Base-by-base conservation (phyloP, 495 filamentous ascomycete species). In the Sporormia fimetaria region DNA sequence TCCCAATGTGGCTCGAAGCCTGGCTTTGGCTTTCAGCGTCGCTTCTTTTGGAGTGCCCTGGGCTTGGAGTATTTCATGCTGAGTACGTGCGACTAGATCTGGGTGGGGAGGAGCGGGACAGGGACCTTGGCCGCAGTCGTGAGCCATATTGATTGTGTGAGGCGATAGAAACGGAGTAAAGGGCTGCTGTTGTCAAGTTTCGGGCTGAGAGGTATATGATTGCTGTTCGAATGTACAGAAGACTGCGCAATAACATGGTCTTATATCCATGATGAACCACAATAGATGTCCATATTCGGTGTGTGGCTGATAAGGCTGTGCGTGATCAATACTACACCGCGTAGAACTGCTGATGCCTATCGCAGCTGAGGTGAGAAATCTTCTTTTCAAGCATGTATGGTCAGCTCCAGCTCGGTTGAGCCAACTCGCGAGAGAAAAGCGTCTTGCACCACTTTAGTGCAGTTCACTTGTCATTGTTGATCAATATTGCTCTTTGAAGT, bases 361-460 rank as follows among this genome's bases (percentile, higher is more conserved):
- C 7, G 12, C 7, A 27, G 12, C 25, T 7, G 7, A 7, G 25
- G 12, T 27, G 25, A 7, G 7, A 7, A 27, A 27, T 27, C 25
- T 27, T 27, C 25, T 7, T 27, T 27, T n/a, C 25, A 27, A 27
- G 25, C 25, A 7, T 27, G 25, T 7, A 7, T 27, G 25, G 12
- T 27, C 25, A 27, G 25, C 25, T 27, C 25, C 12, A 27, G 25
- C 7, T n/a, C 25, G 7, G 25, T n/a, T 27, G 12, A 7, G 7
- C 25, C 12, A 27, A 27, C 12, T 27, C 7, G 7, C 12, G 12
- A 27, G 7, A 27, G 25, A 27, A 27, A 12, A 27, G 25, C 25
- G 12, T 27, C 7, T 27, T 27, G 25, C 25, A 12, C 12, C 25
- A 27, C 25, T 27, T 27, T 27, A 27, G 12, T 7, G 25, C 92